phyloP scores from a whole-genome alignment of 2,329 filamentous ascomycete species.

The Zymoseptoria passerinii region DNA sequence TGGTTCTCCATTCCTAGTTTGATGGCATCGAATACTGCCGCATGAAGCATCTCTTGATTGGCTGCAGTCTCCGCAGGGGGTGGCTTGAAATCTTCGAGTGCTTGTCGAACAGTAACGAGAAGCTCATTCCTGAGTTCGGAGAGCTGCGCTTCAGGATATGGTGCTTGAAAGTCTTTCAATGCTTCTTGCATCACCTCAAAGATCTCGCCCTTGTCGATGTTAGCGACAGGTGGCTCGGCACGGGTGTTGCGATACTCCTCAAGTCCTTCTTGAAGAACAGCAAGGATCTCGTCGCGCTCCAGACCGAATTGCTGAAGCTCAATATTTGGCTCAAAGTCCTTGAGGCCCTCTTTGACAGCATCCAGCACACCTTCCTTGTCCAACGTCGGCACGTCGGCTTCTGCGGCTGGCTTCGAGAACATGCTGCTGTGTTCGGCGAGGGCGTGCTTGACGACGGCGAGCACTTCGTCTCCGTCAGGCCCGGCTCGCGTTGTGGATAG shows the following conservation, averaged over 20 bases:
- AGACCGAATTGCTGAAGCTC: constrained; percentile 83
- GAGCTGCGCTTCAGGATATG: constrained; percentile 52
- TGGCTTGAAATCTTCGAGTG: constrained; percentile 70
- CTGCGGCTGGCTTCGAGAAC: constrained; percentile 16
- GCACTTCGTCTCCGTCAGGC: constrained; percentile 63
- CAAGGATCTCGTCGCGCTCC: constrained; percentile 81
- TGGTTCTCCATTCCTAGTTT: constrained; percentile 49
- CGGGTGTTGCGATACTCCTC: constrained; percentile 57
- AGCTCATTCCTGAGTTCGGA: constrained; percentile 74
- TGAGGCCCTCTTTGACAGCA: constrained; percentile 84
- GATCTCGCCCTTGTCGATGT: constrained; percentile 73
- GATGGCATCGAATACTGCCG: constrained; percentile 51
- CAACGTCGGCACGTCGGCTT: constrained; percentile 29
- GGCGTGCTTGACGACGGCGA: constrained; percentile 73
- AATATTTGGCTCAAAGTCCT: constrained; percentile 88
- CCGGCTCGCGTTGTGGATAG: constrained; percentile 35
- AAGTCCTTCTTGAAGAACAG: constrained; percentile 77
- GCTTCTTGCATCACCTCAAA: constrained; percentile 79
- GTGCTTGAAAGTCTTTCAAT: constrained; percentile 66
- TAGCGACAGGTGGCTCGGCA: constrained; percentile 41
- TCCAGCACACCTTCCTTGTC: constrained; percentile 69
- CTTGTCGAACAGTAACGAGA: constrained; percentile 73
- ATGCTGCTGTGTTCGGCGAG: constrained; percentile 53
- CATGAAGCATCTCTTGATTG: constrained; percentile 43
- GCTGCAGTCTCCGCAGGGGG: constrained; percentile 30